Percentiles rank a stretch among this genome's conserved stretches.
Conservation (phyloP, 192 early-diverging fungal species). For the Rhizophagus prolifer region DNA sequence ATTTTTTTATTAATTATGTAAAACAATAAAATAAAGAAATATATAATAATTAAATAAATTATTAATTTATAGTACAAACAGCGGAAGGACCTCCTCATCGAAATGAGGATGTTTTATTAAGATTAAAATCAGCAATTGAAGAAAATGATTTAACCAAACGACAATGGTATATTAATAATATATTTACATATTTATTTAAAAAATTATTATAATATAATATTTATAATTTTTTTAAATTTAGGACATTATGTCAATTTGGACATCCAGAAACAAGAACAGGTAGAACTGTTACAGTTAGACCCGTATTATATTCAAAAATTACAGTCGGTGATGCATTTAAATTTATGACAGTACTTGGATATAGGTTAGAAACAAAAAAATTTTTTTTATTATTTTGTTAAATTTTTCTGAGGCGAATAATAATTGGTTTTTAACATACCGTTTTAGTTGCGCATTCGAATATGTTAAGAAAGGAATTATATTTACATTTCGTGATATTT, state of each 20-base stretch:
- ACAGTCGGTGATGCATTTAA: slow-evolving; percentile 65
- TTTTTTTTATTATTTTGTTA: neutral
- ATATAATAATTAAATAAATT: neutral
- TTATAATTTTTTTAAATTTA: slow-evolving; percentile 25
- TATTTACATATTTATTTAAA: neutral
- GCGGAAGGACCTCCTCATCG: slow-evolving; percentile 67
- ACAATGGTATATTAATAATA: slow-evolving; percentile 37
- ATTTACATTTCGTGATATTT: slow-evolving; percentile 54
- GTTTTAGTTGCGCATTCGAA: slow-evolving; percentile 58
- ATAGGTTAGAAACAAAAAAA: slow-evolving; percentile 46
- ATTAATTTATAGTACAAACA: slow-evolving; percentile 53
- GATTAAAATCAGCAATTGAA: slow-evolving; percentile 54
- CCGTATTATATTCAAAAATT: slow-evolving; percentile 59
- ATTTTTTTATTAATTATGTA: neutral
- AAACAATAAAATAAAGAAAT: neutral
- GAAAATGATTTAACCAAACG: slow-evolving; percentile 38
- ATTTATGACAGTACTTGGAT: slow-evolving; percentile 71
- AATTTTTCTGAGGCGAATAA: neutral
- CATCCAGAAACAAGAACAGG: slow-evolving; percentile 71
- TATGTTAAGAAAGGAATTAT: slow-evolving; percentile 62
- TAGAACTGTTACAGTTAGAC: slow-evolving; percentile 59
- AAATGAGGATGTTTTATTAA: slow-evolving; percentile 72
- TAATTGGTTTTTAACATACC: neutral
- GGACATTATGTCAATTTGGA: slow-evolving; percentile 61
- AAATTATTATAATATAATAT: neutral